phyloP scores from a whole-genome alignment of 2,329 filamentous ascomycete species.

The Fusarium compactum region DNA sequence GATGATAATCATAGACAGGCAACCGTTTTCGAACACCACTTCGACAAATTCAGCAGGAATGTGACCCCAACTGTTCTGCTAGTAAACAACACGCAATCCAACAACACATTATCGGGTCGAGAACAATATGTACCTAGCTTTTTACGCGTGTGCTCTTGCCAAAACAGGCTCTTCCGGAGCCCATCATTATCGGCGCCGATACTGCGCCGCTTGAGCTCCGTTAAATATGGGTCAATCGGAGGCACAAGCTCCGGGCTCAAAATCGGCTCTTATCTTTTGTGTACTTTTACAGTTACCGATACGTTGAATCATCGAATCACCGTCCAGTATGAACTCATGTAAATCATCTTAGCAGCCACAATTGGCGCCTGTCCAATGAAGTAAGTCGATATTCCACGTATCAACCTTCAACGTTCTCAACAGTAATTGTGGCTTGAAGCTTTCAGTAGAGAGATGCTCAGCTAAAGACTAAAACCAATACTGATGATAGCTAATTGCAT shows the following conservation, averaged over 20 bases:
- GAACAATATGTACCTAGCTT: not conserved
- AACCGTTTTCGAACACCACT: not conserved
- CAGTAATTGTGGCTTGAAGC: not conserved
- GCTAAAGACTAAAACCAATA: not conserved
- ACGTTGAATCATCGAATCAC: not conserved
- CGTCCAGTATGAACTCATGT: not conserved
- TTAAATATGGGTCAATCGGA: conserved; percentile 10
- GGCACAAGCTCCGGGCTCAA: conserved; percentile 15
- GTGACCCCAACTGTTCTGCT: too few relatives aligned
- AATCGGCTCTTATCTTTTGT: not conserved
- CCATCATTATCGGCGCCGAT: conserved; percentile 1
- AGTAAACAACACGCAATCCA: not conserved
- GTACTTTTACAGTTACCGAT: not conserved
- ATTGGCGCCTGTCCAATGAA: not conserved
- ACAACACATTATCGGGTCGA: not conserved
- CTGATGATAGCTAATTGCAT: not conserved
- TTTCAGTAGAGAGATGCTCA: not conserved
- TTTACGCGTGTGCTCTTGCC: not conserved
- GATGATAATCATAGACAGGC: not conserved
- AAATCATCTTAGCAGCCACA: not conserved
- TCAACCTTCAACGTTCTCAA: not conserved
- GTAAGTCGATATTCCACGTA: not conserved
- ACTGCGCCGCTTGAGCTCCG: conserved; percentile 6
- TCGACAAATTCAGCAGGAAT: not conserved
- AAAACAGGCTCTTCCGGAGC: not conserved